These are phyloP conservation scores for Trichoderma parareesei DNA, from an alignment of 495 filamentous ascomycete species.

Conservation along the genomic window DNA sequence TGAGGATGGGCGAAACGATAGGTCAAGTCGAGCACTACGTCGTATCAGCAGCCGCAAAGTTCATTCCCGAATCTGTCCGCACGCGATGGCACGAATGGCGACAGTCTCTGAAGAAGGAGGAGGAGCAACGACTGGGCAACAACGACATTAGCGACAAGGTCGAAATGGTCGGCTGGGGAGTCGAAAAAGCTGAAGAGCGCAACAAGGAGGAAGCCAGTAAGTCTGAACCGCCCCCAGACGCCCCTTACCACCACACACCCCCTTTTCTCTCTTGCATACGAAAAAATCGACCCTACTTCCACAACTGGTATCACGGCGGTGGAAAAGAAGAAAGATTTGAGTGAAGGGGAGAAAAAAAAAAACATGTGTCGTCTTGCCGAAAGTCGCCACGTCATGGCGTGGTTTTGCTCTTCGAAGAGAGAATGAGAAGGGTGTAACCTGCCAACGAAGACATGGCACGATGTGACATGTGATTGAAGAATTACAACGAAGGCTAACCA, in stretches of 20 bases:
- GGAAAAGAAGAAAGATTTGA: too few relatives aligned
- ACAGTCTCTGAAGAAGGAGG: slow-evolving; percentile 25
- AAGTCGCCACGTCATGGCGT: too few relatives aligned
- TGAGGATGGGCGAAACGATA: slow-evolving; percentile 15
- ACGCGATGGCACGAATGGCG: slow-evolving; percentile 34
- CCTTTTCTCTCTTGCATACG: neutral
- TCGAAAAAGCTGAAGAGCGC: slow-evolving; percentile 41
- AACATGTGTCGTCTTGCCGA: too few relatives aligned
- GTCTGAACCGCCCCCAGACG: slow-evolving; percentile 17
- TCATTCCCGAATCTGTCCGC: slow-evolving; percentile 44
- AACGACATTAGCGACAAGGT: slow-evolving; percentile 25
- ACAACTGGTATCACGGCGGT: neutral
- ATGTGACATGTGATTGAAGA: neutral
- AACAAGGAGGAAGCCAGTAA: slow-evolving; percentile 47
- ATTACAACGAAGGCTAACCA: slow-evolving; percentile 8
- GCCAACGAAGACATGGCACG: too few relatives aligned
- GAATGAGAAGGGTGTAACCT: too few relatives aligned
- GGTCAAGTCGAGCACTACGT: slow-evolving; percentile 43
- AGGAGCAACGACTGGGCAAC: slow-evolving; percentile 22
- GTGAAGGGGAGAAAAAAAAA: too few relatives aligned
- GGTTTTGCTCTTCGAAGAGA: too few relatives aligned
- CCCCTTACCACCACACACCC: neutral
- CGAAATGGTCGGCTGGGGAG: slow-evolving; percentile 42
- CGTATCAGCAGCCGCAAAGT: slow-evolving; percentile 36
- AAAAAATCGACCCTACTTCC: neutral